Evolutionary conservation across 1,284 basidiomycete genomes (phyloP).

Genomic region (Stereum hirsutum): DNA sequence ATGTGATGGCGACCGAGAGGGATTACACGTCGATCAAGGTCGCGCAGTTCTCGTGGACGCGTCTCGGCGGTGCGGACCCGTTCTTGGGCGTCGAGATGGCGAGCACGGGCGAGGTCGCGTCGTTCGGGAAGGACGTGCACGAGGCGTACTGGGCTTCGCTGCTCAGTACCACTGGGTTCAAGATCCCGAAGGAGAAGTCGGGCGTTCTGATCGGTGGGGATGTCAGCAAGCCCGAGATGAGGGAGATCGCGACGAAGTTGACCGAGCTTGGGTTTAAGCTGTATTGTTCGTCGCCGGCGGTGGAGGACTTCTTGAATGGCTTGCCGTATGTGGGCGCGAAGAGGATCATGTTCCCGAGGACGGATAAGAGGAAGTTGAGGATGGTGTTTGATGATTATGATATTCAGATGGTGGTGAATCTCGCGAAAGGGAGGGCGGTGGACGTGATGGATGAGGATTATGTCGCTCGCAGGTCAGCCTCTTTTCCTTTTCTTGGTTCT

Average conservation of each 20-base stretch:
- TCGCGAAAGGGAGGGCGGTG: conserved; percentile 75
- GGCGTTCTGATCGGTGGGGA: conserved; percentile 89
- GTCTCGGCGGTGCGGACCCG: conserved; percentile 90
- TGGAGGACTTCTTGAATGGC: conserved; percentile 81
- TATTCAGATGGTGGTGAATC: conserved; percentile 93
- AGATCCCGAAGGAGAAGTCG: conserved; percentile 70
- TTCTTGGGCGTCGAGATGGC: conserved; percentile 99
- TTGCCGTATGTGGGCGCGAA: conserved; percentile 76
- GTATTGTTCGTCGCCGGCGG: conserved; percentile 75
- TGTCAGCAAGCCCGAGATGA: conserved; percentile 75
- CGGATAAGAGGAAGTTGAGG: conserved; percentile 93
- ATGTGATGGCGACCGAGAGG: conserved; percentile 85
- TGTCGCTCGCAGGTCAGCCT: conserved; percentile 73
- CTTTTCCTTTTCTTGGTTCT: conserved; percentile 1
- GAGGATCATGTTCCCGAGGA: conserved; percentile 93
- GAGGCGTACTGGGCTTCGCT: conserved; percentile 97
- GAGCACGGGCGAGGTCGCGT: conserved; percentile 97
- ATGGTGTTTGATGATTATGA: conserved; percentile 93
- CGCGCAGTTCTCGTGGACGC: conserved; percentile 98
- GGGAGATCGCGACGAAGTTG: conserved; percentile 68
- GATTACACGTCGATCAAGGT: conserved; percentile 98
- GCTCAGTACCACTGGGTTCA: conserved; percentile 87
- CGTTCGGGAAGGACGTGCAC: conserved; percentile 89
- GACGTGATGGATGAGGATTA: conserved; percentile 92
- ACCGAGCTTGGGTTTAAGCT: conserved; percentile 85